These are phyloP conservation scores for Tilletia indica DNA, from an alignment of 1,284 basidiomycete genomes.

Conservation along the genomic window DNA sequence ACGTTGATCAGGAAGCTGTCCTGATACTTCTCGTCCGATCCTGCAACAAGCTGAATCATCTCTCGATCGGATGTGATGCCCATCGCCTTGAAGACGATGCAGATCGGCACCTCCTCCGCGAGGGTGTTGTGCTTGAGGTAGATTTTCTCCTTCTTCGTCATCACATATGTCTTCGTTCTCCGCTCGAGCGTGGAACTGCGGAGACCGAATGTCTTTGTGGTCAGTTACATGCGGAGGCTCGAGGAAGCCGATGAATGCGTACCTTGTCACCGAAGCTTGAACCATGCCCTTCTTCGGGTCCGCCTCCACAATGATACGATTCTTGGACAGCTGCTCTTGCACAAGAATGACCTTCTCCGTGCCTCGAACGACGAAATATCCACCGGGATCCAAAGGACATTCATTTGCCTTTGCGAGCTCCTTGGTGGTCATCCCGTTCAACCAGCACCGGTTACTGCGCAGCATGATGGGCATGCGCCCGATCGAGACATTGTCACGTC, in stretches of 20 bases:
- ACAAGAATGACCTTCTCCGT: slow-evolving; percentile 99
- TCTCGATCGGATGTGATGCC: slow-evolving; percentile 97
- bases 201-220: background rate
- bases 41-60: slow-evolving; percentile 90
- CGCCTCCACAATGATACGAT: slow-evolving; percentile 92
- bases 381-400: slow-evolving; percentile 96
- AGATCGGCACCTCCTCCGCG: slow-evolving; percentile 95
- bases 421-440: slow-evolving; percentile 74
- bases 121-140: slow-evolving; percentile 98
- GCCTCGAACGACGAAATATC: slow-evolving; percentile 98
- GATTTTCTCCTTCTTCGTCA: slow-evolving; percentile 87
- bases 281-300: slow-evolving; percentile 79
- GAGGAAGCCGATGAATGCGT: background rate
- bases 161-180: slow-evolving; percentile 98
- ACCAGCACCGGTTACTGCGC: slow-evolving; percentile 78
- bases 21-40: slow-evolving; percentile 85
- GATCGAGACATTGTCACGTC: slow-evolving; percentile 79
- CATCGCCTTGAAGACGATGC: slow-evolving; percentile 81
- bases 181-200: slow-evolving; percentile 83
- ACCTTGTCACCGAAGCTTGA: slow-evolving; percentile 83
- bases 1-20: slow-evolving; percentile 84
- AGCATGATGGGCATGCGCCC: slow-evolving; percentile 96
- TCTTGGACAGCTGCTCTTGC: slow-evolving; percentile 98
- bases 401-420: slow-evolving; percentile 91
- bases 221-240: slow-evolving; percentile 2